Evolutionary conservation across 495 filamentous ascomycete species (phyloP).

Genomic region (Penicillium waksmanii): DNA sequence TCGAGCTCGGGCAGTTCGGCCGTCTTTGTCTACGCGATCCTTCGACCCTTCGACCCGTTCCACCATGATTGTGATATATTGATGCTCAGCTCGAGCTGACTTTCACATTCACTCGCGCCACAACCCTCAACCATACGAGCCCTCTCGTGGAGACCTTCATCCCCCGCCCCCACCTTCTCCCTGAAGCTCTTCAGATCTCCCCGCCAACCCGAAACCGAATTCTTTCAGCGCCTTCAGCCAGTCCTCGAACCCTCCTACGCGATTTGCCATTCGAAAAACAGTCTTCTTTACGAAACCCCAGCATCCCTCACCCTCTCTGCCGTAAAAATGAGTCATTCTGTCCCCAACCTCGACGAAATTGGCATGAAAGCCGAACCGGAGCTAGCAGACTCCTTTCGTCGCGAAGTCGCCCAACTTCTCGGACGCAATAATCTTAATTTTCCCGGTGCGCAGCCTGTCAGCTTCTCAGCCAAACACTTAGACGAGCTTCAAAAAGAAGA

Average conservation of each 20-base stretch:
- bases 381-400: constrained; percentile 63
- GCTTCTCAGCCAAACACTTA: constrained; percentile 78
- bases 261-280: neutral
- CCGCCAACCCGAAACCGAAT: neutral
- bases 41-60: neutral
- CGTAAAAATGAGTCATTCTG: constrained; percentile 44
- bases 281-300: neutral
- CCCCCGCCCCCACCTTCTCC: neutral
- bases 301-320: neutral
- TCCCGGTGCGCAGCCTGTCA: constrained; percentile 94
- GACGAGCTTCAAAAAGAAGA: constrained; percentile 76
- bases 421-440: constrained; percentile 68
- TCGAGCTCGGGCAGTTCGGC: neutral
- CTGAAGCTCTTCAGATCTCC: neutral
- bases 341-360: constrained; percentile 50
- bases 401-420: constrained; percentile 77
- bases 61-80: neutral
- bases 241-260: neutral
- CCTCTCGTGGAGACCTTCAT: neutral
- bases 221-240: neutral
- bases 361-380: constrained; percentile 66
- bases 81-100: constrained; percentile 2
- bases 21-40: constrained; percentile 2
- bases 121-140: neutral
- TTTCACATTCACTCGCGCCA: neutral